These are phyloP conservation scores for Backusella tuberculispora DNA, from an alignment of 192 early-diverging fungal genomes.

Conservation along the genomic window DNA sequence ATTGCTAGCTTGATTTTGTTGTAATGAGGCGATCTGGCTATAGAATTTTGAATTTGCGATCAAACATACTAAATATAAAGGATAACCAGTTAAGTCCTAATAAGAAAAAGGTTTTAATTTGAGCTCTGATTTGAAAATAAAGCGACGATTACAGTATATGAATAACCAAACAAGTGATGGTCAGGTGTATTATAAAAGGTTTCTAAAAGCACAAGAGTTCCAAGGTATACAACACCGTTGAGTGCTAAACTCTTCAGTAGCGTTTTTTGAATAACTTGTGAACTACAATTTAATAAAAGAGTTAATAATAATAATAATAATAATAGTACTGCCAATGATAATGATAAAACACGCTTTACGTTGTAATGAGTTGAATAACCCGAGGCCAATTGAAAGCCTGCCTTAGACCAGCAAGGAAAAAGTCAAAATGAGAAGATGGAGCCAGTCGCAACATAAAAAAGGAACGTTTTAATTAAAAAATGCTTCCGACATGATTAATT, in stretches of 20 bases:
- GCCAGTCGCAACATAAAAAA: constrained; percentile 8
- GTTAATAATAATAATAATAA: no score
- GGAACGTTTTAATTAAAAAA: background rate
- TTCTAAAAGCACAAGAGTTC: constrained; percentile 35
- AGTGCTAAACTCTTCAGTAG: constrained; percentile 32
- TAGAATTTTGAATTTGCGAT: constrained; percentile 34
- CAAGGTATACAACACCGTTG: constrained; percentile 37
- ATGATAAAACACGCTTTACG: constrained; percentile 9
- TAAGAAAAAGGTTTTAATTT: background rate
- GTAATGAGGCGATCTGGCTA: constrained; percentile 27
- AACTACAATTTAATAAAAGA: constrained; percentile 11
- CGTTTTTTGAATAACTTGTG: constrained; percentile 28
- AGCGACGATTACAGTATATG: constrained; percentile 28
- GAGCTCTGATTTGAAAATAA: background rate
- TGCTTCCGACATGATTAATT: no score
- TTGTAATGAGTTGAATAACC: constrained; percentile 35
- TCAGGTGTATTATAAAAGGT: constrained; percentile 29
- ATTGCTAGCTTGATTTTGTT: constrained; percentile 1
- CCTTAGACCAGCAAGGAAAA: constrained; percentile 28
- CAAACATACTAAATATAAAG: constrained; percentile 33
- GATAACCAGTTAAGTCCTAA: constrained; percentile 38
- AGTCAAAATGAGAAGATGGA: constrained; percentile 11
- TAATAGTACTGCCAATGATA: no score
- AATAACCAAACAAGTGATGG: constrained; percentile 35
- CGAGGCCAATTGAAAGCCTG: constrained; percentile 38